Base-by-base conservation (phyloP, 108 stramenopile genomes). In the Skeletonema potamos region DNA sequence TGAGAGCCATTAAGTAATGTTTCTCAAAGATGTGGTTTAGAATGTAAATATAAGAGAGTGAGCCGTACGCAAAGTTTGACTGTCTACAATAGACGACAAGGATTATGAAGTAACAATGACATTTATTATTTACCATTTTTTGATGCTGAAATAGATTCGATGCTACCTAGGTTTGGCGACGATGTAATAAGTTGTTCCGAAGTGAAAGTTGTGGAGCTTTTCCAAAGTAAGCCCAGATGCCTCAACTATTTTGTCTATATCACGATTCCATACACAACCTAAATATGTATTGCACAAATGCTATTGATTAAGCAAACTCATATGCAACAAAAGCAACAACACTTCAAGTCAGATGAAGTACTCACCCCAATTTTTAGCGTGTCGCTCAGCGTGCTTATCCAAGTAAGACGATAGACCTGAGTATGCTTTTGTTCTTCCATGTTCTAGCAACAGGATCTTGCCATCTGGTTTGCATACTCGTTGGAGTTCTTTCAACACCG, bases 181-280 rank as follows among this genome's bases (percentile, higher is more conserved):
- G 33, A 91, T 59, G 51, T 90, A 91, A 44, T 94, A 94, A 18
- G 96, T 97, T 27, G 96, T 96, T 28, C 96, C 96, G 72, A 97
- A 95, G 67, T 97, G 96, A 77, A 84, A 94, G 82, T 86, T 30
- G 73, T 43, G 34, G 83, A 36, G 39, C 11, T 68, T 73, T 13
- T 84, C 89, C 27, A 93, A 28, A n/a, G 71, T 61, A 54, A 97
- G 74, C 20, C 84, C 87, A 5, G 90, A 68, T 6, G 51, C 43
- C 46, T 86, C 70, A 13, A 94, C 48, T 39, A 97, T 82, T 1
- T 68, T 63, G 63, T 89, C 91, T 39, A 94, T 86, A 64, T 96
- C 94, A 58, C 94, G 64, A 73, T 96, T 96, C 90, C 92, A 96
- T 1, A 91, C 84, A 54, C 96, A 97, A 9, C 96, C 44, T 46